Evolutionary conservation across 257 asterid genomes (phyloP).

Genomic region (Solanum lycopersicoides): DNA sequence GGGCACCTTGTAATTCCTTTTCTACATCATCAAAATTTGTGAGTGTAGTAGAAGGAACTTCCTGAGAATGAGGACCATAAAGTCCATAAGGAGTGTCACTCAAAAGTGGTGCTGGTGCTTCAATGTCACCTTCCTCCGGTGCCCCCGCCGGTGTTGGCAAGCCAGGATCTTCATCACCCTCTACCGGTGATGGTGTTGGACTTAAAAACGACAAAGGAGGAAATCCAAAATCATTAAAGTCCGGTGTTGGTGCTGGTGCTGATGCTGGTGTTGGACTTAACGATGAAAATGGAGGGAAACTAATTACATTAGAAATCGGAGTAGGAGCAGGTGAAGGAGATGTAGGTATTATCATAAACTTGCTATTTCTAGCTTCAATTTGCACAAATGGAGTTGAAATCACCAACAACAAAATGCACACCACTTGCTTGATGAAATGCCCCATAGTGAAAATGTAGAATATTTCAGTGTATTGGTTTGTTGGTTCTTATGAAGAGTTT

Average conservation of each 20-base stretch:
- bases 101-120: conserved; percentile 14
- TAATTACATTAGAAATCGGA: conserved; percentile 11
- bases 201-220: conserved; percentile 10
- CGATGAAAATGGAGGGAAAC: background rate
- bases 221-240: background rate
- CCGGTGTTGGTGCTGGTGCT: background rate
- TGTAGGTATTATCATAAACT: conserved; percentile 30
- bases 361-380: conserved; percentile 39
- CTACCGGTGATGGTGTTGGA: background rate
- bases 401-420: conserved; percentile 11
- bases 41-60: background rate
- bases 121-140: background rate
- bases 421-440: conserved; percentile 13
- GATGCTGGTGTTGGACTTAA: background rate
- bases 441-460: conserved; percentile 12
- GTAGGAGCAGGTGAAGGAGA: conserved; percentile 18
- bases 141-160: background rate
- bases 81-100: conserved; percentile 27
- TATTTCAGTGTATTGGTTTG: background rate
- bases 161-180: background rate
- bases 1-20: conserved; percentile 1
- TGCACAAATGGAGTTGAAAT: conserved; percentile 8
- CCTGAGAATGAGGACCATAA: conserved; percentile 14
- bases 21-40: background rate
- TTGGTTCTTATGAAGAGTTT: background rate